A percentile compares a stretch with the other conserved stretches of the same genome.
These are phyloP conservation scores for Candolleomyces aberdarensis DNA, from an alignment of 768 basidiomycete genomes.

Conservation along the genomic window DNA sequence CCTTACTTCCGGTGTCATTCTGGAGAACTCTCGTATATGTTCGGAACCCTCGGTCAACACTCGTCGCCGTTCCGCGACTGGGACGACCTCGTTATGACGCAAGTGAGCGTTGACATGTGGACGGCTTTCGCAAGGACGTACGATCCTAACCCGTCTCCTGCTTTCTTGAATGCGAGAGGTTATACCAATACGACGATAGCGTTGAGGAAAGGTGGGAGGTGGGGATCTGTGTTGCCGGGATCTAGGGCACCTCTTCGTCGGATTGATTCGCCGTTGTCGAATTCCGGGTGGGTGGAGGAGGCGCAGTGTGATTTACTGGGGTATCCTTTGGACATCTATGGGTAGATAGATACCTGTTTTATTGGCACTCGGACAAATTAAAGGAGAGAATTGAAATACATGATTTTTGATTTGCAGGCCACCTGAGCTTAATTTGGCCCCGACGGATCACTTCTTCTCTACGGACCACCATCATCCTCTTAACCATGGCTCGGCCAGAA, in stretches of 20 bases:
- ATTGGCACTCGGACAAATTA: too few relatives aligned
- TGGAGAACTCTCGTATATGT: slow-evolving; percentile 28
- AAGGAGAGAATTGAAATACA: background rate
- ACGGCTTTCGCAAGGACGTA: slow-evolving; percentile 43
- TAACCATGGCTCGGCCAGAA: slow-evolving; percentile 23
- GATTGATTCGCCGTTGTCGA: slow-evolving; percentile 30
- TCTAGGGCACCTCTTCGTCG: slow-evolving; percentile 28
- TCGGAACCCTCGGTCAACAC: slow-evolving; percentile 35
- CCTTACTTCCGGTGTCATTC: slow-evolving; percentile 46
- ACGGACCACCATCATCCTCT: background rate
- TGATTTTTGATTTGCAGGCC: background rate
- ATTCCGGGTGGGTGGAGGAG: slow-evolving; percentile 30
- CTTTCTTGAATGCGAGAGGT: slow-evolving; percentile 40
- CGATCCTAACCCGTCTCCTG: slow-evolving; percentile 42
- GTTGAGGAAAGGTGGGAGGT: slow-evolving; percentile 26
- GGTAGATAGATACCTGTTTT: background rate
- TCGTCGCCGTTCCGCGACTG: slow-evolving; percentile 42
- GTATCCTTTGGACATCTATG: background rate
- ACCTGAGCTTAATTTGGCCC: background rate
- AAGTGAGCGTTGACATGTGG: slow-evolving; percentile 44
- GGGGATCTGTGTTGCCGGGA: slow-evolving; percentile 29
- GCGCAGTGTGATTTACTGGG: slow-evolving; percentile 37
- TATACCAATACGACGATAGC: slow-evolving; percentile 32
- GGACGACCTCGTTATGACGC: slow-evolving; percentile 42
- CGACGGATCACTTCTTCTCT: background rate